Evolutionary conservation across 345 rosid species (phyloP), one percentile per base, ranked within the genome.

Genomic region (Garcia nutans): DNA sequence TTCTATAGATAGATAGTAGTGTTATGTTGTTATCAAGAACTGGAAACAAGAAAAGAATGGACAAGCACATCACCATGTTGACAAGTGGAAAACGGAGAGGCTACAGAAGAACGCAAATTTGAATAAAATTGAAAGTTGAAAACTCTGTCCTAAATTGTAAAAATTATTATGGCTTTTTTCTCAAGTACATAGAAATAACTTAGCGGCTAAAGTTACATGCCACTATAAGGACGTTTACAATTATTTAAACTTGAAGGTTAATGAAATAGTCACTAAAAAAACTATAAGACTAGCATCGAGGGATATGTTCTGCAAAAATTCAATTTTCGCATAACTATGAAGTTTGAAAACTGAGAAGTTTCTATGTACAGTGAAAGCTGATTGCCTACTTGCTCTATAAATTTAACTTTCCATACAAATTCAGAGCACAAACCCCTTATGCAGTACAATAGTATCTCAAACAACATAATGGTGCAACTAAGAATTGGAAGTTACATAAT

Each of bases 341-440:
- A 68, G 52, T 55, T 56, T 50, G 63, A 59, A 66, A 31, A 67
- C 65, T 49, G 63, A 59, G 49, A 31, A 67, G 62, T 33, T 59
- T 73, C 44, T 69, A 54, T 74, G 72, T 79, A 79, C 78, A 54
- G 20, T 17, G 65, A n/a, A 67, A 68, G 57, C 69, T 26, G 44
- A 54, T 62, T 33, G 37, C 74, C 78, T 63, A 63, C 62, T 74
- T 69, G 55, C 63, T 59, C 65, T 69, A 42, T 72, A 74, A 63
- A 68, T 68, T 60, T 73, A 73, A 74, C 66, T 52, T 59, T 60
- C 70, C 60, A 67, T 15, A 78, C 26, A 60, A 37, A 77, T 50
- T 61, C 50, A 23, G 58, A 67, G 74, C 56, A 24, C 54, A 62
- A 59, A 64, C 65, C 37, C 59, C 47, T 50, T 9, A 41, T 1